phyloP scores from a whole-genome alignment of 1,284 basidiomycete species.

The Puccinia polysora region DNA sequence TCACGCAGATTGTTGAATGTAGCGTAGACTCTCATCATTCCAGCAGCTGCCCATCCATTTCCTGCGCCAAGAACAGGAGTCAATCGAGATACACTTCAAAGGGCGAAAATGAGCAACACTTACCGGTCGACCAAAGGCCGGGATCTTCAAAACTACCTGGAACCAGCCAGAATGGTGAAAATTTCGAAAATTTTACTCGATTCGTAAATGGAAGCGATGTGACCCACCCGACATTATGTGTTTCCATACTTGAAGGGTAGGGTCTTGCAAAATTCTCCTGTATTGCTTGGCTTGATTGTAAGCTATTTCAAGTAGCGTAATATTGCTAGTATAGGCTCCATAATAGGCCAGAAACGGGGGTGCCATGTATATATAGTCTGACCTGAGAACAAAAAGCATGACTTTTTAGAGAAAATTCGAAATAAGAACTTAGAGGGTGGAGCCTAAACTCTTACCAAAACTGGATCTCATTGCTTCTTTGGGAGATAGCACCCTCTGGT shows the following conservation, averaged over 20 bases:
- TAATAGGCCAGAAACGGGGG: constrained; percentile 52
- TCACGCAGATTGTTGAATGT: constrained; percentile 63
- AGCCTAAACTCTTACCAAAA: constrained; percentile 45
- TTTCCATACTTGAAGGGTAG: constrained; percentile 21
- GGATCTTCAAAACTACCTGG: constrained; percentile 9
- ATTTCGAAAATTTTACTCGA: not conserved
- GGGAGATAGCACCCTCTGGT: constrained; percentile 50
- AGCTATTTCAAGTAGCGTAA: constrained; percentile 59
- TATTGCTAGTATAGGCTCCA: constrained; percentile 50
- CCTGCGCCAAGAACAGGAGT: not conserved
- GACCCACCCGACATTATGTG: constrained; percentile 59
- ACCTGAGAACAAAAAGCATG: constrained; percentile 32
- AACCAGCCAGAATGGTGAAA: not conserved
- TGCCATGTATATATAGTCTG: constrained; percentile 51
- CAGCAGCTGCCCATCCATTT: constrained; percentile 78
- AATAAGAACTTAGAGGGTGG: constrained; percentile 57
- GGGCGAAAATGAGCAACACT: not conserved
- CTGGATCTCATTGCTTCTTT: constrained; percentile 44
- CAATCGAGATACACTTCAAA: not conserved
- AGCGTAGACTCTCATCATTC: constrained; percentile 72
- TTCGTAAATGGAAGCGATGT: constrained; percentile 39
- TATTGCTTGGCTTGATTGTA: constrained; percentile 76
- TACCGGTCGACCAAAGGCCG: constrained; percentile 22
- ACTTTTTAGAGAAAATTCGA: constrained; percentile 68
- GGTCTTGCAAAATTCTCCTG: constrained; percentile 56